Evolutionary conservation across 192 early-diverging fungal genomes (phyloP).

Genomic region (Backusella tarrabulga): DNA sequence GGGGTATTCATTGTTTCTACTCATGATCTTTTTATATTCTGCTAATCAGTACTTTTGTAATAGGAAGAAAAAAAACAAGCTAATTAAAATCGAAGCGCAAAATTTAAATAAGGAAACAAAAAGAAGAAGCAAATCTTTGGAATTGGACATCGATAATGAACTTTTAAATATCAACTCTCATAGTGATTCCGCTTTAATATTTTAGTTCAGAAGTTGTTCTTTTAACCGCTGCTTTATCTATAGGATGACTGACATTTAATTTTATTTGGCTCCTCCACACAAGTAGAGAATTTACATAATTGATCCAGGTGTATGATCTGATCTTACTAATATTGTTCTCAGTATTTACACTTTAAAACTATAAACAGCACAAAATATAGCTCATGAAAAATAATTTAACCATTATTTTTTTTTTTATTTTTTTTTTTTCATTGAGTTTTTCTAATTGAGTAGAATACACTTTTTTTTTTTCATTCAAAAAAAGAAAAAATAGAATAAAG

Average conservation of each 20-base stretch:
- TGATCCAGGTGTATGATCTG: background rate
- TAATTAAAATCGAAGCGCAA: background rate
- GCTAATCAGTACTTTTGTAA: background rate
- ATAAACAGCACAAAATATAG: background rate
- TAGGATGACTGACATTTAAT: conserved; percentile 1
- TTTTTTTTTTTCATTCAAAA: background rate
- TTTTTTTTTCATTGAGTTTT: background rate
- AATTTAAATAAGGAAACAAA: background rate
- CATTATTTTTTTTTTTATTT: background rate
- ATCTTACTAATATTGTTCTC: conserved; percentile 5
- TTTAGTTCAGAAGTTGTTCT: conserved; percentile 1
- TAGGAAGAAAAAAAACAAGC: background rate
- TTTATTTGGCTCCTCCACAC: background rate
- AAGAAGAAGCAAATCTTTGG: background rate
- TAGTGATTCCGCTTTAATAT: background rate
- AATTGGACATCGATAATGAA: background rate
- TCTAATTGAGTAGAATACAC: background rate
- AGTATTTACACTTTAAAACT: background rate
- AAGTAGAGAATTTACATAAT: background rate
- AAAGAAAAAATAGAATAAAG: background rate
- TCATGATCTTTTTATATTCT: background rate
- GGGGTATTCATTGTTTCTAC: background rate
- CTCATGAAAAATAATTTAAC: background rate
- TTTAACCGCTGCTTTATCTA: background rate
- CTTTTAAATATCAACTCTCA: background rate